These are phyloP conservation scores for Dioszegia crocea DNA, from an alignment of 768 basidiomycete species.

Conservation along the genomic window DNA sequence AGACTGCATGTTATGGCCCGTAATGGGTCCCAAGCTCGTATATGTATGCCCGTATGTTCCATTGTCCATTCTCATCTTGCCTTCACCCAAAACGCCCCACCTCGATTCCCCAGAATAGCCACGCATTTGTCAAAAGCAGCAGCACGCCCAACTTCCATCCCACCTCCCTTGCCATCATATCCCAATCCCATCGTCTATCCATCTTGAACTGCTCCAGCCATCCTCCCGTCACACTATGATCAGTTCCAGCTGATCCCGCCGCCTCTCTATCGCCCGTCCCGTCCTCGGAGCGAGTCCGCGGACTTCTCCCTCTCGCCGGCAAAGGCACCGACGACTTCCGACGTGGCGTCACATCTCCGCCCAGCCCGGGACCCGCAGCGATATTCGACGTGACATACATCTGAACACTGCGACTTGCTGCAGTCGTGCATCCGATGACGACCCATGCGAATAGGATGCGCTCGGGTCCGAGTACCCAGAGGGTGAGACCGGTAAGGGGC, in stretches of 20 bases:
- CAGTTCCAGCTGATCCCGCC: neutral
- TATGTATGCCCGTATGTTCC: too few relatives aligned
- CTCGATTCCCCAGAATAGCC: conserved; percentile 42
- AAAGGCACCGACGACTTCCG: neutral
- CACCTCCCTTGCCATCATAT: conserved; percentile 33
- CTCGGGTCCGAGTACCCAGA: conserved; percentile 64
- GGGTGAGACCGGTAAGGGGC: conserved; percentile 84
- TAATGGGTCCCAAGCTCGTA: too few relatives aligned
- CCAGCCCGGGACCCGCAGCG: neutral
- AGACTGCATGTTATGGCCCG: too few relatives aligned
- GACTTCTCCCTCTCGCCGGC: conserved; percentile 1
- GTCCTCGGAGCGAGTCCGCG: neutral
- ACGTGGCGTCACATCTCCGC: neutral
- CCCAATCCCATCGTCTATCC: conserved; percentile 44
- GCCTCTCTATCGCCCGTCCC: neutral
- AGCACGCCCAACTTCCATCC: conserved; percentile 39
- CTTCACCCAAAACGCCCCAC: conserved; percentile 12
- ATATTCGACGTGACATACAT: conserved; percentile 96
- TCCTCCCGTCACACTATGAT: neutral
- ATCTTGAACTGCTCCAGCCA: conserved; percentile 31
- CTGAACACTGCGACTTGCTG: conserved; percentile 62
- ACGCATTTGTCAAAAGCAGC: conserved; percentile 36
- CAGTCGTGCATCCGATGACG: conserved; percentile 81
- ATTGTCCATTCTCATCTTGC: too few relatives aligned
- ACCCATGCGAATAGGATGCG: conserved; percentile 88